These are phyloP conservation scores for Rehmannia glutinosa DNA, from an alignment of 257 asterid genomes.

Conservation along the genomic window DNA sequence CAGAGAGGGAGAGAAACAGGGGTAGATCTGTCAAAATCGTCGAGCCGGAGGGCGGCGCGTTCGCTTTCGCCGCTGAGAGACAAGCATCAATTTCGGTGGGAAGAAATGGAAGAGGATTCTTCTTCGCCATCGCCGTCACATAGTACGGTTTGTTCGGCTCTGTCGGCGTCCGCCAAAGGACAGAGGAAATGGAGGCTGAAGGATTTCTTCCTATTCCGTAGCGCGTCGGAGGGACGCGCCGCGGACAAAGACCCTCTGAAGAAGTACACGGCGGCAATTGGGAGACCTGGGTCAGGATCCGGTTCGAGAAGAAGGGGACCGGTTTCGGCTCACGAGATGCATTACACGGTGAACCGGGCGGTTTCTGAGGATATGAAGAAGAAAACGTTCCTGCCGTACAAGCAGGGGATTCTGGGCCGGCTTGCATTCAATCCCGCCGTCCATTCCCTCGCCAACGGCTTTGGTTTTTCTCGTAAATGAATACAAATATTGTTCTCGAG, in stretches of 20 bases:
- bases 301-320: slow-evolving; percentile 33
- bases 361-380: slow-evolving; percentile 65
- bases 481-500: background rate
- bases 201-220: slow-evolving; percentile 41
- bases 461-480: slow-evolving; percentile 55
- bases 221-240: slow-evolving; percentile 53
- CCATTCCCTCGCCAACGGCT: slow-evolving; percentile 63
- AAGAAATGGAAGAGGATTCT: slow-evolving; percentile 32
- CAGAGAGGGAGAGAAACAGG: slow-evolving; percentile 47
- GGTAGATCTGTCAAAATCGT: slow-evolving; percentile 9
- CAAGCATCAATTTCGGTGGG: slow-evolving; percentile 32
- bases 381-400: slow-evolving; percentile 77
- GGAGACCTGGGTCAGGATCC: slow-evolving; percentile 30
- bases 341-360: slow-evolving; percentile 68
- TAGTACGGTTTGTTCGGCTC: background rate
- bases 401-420: slow-evolving; percentile 71
- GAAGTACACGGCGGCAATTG: slow-evolving; percentile 31
- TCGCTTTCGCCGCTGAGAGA: slow-evolving; percentile 65
- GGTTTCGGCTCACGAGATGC: slow-evolving; percentile 75
- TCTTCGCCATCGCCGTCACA: slow-evolving; percentile 23
- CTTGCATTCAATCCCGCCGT: slow-evolving; percentile 55
- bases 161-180: slow-evolving; percentile 20
- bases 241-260: slow-evolving; percentile 40
- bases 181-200: slow-evolving; percentile 40
- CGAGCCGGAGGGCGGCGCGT: slow-evolving; percentile 50